Conservation (phyloP, 2,329 filamentous ascomycete genomes). For the Penicillium nordicum region DNA sequence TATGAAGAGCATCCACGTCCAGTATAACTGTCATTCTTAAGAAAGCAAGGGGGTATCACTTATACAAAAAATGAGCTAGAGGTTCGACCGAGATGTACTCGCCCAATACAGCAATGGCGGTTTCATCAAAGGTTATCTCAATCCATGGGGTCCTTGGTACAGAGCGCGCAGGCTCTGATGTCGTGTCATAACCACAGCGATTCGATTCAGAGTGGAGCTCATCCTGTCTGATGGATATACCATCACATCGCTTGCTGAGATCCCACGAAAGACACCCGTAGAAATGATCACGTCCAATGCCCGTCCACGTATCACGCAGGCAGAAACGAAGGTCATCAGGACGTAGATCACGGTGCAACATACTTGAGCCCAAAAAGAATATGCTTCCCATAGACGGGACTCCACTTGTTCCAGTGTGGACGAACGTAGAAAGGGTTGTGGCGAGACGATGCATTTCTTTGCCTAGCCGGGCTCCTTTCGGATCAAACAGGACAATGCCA, state of each 20-base stretch:
- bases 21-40: not conserved
- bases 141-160: slow-evolving; percentile 12
- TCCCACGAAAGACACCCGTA: slow-evolving; percentile 32
- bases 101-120: slow-evolving; percentile 20
- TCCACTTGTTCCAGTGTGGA: not conserved
- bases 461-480: slow-evolving; percentile 16
- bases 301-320: slow-evolving; percentile 28
- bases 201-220: not conserved
- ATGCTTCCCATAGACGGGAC: slow-evolving; percentile 26
- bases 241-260: not conserved
- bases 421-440: slow-evolving; percentile 12
- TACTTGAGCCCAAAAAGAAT: slow-evolving; percentile 31
- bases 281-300: slow-evolving; percentile 28
- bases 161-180: not conserved
- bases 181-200: not conserved
- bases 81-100: slow-evolving; percentile 14
- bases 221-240: not conserved
- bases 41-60: not conserved
- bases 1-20: not conserved
- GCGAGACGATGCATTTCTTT: slow-evolving; percentile 24
- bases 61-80: not conserved
- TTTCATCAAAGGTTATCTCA: slow-evolving; percentile 27
- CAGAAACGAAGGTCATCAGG: slow-evolving; percentile 22
- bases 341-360: slow-evolving; percentile 17
- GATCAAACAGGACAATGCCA: slow-evolving; percentile 32